Base-by-base conservation (phyloP, 768 basidiomycete genomes). In the Leucosporidium scottii region DNA sequence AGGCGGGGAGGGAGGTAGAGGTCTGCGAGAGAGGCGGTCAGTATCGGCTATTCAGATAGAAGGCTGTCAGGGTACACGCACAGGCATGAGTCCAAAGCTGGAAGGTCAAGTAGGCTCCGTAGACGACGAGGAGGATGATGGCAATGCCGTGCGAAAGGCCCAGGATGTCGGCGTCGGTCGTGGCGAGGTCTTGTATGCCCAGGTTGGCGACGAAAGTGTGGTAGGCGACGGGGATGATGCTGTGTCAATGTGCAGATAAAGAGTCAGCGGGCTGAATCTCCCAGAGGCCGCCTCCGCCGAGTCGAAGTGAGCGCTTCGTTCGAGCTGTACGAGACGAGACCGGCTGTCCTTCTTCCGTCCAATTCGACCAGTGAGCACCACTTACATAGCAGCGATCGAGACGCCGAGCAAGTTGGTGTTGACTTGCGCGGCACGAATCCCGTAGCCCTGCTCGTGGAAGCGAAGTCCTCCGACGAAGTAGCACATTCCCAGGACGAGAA, bases 41-140 rank as follows among this genome's bases (percentile, higher is more conserved):
- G 34, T 12, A 6, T 36, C 34, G 6, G 34, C 34, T 36, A 5
- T 12, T 36, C 2, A 2, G 25, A 30, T 27, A 57, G 18, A 31
- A 9, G 27, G 30, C 18, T 2, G 3, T 5, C 20, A 31, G 12
- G 30, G 21, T 9, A 60, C 5, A 57, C 51, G 44, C 39, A 64
- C 39, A 68, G 4, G 69, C 58, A 36, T 68, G 69, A 21, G 72
- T 71, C 67, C 61, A 71, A 21, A 73, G 65, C 58, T 73, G 72
- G 59, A 68, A 69, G 63, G 87, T 77, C 17, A 92, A 82, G 73
- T 89, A 90, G n/a, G 81, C 82, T 3, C 73, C 76, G 74, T 93
- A 92, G 67, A 57, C 86, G 76, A 87, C 81, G n/a, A 92, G 81
- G 8, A 92, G 81, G 61, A 92, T 83, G 59, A 93, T 81, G 5